Evolutionary conservation across 495 filamentous ascomycete species (phyloP).

Genomic region (Penicillium odoratum): DNA sequence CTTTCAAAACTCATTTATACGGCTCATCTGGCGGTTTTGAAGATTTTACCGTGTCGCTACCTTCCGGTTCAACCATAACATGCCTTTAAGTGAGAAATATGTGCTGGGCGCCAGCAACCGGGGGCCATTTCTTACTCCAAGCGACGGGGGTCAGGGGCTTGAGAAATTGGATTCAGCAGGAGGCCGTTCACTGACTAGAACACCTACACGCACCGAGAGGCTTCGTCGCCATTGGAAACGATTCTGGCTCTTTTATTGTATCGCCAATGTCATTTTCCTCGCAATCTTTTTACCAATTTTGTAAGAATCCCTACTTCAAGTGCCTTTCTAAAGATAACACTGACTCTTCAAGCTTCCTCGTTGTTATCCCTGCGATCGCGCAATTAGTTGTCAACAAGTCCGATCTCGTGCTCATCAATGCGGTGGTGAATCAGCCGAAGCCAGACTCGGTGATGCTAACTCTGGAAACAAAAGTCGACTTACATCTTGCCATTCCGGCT

Average conservation of each 20-base stretch:
- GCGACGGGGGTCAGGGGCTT: conserved; percentile 6
- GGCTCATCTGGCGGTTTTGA: neutral
- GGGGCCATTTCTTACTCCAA: conserved; percentile 15
- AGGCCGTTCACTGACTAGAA: conserved; percentile 12
- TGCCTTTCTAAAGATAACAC: neutral
- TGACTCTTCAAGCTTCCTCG: conserved; percentile 35
- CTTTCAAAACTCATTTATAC: neutral
- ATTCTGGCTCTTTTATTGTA: conserved; percentile 41
- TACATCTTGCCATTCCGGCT: conserved; percentile 33
- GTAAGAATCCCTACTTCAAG: conserved; percentile 13
- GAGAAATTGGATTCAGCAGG: conserved; percentile 12
- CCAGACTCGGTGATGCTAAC: conserved; percentile 33
- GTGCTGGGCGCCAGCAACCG: conserved; percentile 15
- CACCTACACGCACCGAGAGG: conserved; percentile 15
- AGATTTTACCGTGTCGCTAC: neutral
- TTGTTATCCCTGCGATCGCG: conserved; percentile 43
- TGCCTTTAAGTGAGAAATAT: conserved; percentile 9
- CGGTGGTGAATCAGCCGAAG: conserved; percentile 32
- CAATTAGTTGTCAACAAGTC: conserved; percentile 42
- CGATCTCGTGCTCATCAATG: conserved; percentile 32
- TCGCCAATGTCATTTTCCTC: conserved; percentile 38
- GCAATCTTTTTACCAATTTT: conserved; percentile 41
- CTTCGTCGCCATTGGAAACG: conserved; percentile 35
- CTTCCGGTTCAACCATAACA: neutral
- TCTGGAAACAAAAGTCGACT: conserved; percentile 32